Evolutionary conservation across 2,329 filamentous ascomycete genomes (phyloP), one percentile per base, ranked within the genome.

Genomic region (Aspergillaceae sp.): DNA sequence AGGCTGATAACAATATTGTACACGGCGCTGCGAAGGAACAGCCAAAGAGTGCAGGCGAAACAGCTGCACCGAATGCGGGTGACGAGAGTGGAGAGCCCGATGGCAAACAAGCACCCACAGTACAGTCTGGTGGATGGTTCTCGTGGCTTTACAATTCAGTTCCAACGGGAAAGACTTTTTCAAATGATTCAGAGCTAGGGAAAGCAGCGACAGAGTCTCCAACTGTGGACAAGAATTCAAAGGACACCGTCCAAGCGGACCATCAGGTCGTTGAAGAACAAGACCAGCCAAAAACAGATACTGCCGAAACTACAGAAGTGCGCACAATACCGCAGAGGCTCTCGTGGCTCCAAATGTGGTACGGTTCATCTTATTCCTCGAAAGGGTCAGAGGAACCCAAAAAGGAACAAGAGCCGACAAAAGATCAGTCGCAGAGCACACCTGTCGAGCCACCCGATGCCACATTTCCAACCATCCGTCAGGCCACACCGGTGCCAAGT

Each of bases 271-370:
- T 43, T 38, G 44, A 45, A 19, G 49, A 53, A 8, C 42, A 47
- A 40, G 49, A 52, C 11, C 43, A 8, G 27, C 11, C 46, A n/a
- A 45, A 42, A 32, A 7, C 38, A 33, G 40, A 43, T 29, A 32
- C 5, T 0, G 37, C 28, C 9, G 44, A 51, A 9, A 47, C 45
- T 19, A 28, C 34, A 11, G 48, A 54, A 36, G 33, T 42, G 7
- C 35, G 40, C 5, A 48, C 58, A 3, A 51, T 44, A 8, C 46
- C 63, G 29, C 61, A 63, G 35, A 72, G 67, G 47, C 61, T 67
- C 43, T 69, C 67, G 38, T 72, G 68, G 70, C 58, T 71, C 47
- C 68, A 71, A 48, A 68, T 72, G 62, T 71, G 65, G 69, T 63
- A 63, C 48, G 63, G 64, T 38, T 52, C 56, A 8, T 52, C 52